These are phyloP conservation scores for Leishmania gerbilli DNA, from an alignment of 208 protist species.

Conservation along the genomic window DNA sequence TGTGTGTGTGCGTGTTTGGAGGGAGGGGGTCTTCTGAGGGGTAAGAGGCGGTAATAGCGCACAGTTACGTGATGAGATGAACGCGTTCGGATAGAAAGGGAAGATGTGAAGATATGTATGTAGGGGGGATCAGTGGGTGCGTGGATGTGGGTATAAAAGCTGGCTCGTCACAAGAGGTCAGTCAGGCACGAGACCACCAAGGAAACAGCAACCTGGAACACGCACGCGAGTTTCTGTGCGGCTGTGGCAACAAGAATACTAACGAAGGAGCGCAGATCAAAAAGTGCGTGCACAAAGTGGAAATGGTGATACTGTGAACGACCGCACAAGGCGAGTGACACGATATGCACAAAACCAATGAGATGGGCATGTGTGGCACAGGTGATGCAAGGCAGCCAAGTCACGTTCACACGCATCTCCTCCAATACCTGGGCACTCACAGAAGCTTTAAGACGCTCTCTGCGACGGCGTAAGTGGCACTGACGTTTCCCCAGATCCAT, in stretches of 20 bases:
- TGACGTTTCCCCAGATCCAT: background rate
- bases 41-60: background rate
- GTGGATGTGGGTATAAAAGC: background rate
- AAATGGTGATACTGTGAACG: background rate
- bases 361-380: background rate
- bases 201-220: background rate
- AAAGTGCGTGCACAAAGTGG: background rate
- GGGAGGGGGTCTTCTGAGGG: background rate
- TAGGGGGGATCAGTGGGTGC: background rate
- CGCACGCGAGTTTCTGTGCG: background rate
- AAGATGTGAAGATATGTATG: background rate
- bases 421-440: background rate
- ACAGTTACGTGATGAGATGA: background rate
- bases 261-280: background rate
- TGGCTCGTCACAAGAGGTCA: background rate
- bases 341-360: background rate
- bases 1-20: background rate
- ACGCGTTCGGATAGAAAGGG: background rate
- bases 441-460: background rate
- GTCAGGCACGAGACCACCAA: background rate
- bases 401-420: background rate
- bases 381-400: background rate
- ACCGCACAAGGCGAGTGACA: background rate
- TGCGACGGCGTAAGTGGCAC: background rate
- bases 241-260: background rate